Evolutionary conservation across 768 basidiomycete species (phyloP).

Genomic region (Xerocomus brunneocitrinus): DNA sequence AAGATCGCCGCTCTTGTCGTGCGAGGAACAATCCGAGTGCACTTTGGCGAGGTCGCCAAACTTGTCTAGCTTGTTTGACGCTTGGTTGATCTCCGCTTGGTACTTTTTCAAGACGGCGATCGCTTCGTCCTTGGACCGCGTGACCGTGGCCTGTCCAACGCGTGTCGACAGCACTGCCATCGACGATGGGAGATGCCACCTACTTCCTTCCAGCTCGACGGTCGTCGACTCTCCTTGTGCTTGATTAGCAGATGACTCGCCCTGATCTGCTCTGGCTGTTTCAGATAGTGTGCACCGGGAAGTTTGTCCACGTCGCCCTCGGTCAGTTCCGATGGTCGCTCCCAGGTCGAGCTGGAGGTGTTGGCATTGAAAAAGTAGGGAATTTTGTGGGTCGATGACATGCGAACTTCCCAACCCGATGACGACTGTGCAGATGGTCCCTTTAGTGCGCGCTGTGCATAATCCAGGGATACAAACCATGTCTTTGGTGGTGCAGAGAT

Average conservation of each 20-base stretch:
- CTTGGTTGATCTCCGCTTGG: conserved; percentile 53
- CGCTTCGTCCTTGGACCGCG: conserved; percentile 86
- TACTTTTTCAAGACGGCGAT: conserved; percentile 67
- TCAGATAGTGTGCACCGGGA: conserved; percentile 61
- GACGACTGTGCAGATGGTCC: conserved; percentile 13
- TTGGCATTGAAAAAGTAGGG: conserved; percentile 86
- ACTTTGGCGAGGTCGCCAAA: conserved; percentile 72
- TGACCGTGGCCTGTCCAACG: conserved; percentile 58
- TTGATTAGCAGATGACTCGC: conserved; percentile 97
- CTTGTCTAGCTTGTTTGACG: conserved; percentile 40
- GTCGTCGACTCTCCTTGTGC: conserved; percentile 73
- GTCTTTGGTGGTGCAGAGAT: conserved; percentile 5
- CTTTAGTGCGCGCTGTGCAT: conserved; percentile 9
- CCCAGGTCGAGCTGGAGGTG: conserved; percentile 77
- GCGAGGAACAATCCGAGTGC: conserved; percentile 90
- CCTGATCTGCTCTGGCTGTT: conserved; percentile 57
- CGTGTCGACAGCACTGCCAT: not conserved
- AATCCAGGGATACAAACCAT: conserved; percentile 20
- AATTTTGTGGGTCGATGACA: conserved; percentile 69
- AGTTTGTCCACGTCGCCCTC: conserved; percentile 55
- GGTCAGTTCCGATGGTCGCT: conserved; percentile 50
- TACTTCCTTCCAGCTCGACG: conserved; percentile 84
- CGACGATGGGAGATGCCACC: conserved; percentile 18
- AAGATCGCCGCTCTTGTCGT: conserved; percentile 78
- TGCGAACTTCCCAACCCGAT: conserved; percentile 75